phyloP scores from a whole-genome alignment of 2,329 filamentous ascomycete genomes.

The Arthrinium puccinioides region DNA sequence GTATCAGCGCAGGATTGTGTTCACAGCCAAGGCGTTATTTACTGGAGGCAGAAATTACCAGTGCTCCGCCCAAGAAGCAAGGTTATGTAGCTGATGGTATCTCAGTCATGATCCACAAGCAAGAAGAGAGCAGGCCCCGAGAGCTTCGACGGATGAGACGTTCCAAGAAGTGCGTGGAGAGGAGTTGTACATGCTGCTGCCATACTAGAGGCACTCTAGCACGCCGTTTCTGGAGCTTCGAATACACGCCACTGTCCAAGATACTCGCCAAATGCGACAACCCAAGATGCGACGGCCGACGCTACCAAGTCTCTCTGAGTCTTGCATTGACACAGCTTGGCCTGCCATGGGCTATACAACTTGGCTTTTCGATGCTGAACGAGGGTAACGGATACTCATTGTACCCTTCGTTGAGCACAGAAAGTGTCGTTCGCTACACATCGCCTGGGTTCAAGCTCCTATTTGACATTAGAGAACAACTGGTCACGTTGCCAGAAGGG shows the following conservation, averaged over 20 bases:
- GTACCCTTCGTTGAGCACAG: not conserved
- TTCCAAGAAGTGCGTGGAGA: not conserved
- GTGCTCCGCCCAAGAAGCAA: no score
- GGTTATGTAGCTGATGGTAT: not conserved
- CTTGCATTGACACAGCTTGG: constrained; percentile 1
- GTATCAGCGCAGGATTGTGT: not conserved
- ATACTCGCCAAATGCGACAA: not conserved
- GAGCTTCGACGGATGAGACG: not conserved
- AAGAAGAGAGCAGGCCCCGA: no score
- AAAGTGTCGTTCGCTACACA: not conserved
- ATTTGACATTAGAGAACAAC: not conserved
- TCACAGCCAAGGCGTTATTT: not conserved
- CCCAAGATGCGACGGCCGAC: not conserved
- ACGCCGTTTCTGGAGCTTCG: constrained; percentile 1
- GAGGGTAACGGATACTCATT: not conserved
- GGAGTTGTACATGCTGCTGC: not conserved
- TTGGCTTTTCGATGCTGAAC: not conserved
- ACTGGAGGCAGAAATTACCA: not conserved
- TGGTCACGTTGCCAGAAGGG: not conserved
- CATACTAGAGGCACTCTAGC: not conserved
- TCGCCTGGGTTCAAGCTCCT: not conserved
- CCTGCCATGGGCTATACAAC: not conserved
- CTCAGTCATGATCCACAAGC: not conserved
- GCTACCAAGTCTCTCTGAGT: not conserved
- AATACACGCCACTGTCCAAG: constrained; percentile 1